Base-by-base conservation (phyloP, 495 filamentous ascomycete genomes). In the Talaromyces ruber region DNA sequence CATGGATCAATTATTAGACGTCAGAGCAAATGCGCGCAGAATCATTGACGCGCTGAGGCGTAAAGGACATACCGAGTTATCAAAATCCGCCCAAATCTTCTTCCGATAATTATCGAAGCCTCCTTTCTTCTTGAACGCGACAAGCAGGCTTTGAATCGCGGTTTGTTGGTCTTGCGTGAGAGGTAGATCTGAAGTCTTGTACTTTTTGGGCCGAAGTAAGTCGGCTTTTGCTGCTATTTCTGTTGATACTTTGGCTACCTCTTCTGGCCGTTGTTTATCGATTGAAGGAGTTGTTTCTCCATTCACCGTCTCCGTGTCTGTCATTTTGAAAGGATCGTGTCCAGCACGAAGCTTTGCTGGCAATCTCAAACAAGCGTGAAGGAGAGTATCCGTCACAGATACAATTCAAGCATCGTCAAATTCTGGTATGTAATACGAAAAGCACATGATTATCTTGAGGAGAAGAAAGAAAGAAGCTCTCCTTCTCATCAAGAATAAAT, bases 41-140 rank as follows among this genome's bases (percentile, higher is more conserved):
- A 6, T 47, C 2, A 9, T 43, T 22, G n/a, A 22, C 43, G 55
- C 28, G 8, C 28, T 21, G 22, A 37, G 34, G 12, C 6, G 21
- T 28, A 47, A 11, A 53, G 21, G 30, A 71, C 85, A 67, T 83
- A 92, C 90, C 61, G 85, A 86, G 30, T 86, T 82, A 64, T 89
- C 85, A 63, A 94, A 91, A 61, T 92, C 84, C 39, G 88, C 84
- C 85, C 89, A 93, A 3, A 91, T 79, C 58, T 87, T 80, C 70
- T 94, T 94, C 57, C 92, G 84, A 63, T 93, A 80, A n/a, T 75
- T 78, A 71, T 97, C 92, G 66, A 93, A 96, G 43, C 88, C 88
- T 24, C 92, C 92, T 72, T 93, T 93, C 76, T 96, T 96, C 74
- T 94, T 94, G 72, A 92, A 93, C 6, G 84, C 85, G 73, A 92